Conservation (phyloP, 2,329 filamentous ascomycete genomes). For the Botrytis elliptica region DNA sequence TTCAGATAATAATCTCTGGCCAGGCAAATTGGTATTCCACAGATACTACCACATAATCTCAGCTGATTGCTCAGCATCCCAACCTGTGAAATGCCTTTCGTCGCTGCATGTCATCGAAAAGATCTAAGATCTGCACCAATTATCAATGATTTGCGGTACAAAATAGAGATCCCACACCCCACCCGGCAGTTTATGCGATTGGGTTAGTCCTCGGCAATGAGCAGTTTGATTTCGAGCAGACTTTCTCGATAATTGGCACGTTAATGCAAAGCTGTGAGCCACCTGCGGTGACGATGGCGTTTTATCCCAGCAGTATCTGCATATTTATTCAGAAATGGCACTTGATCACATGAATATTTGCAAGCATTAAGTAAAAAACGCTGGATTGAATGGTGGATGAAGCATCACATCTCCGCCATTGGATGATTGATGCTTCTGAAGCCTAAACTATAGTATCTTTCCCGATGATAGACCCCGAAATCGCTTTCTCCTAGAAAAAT, state of each 20-base stretch:
- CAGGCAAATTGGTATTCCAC: neutral
- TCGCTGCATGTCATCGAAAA: neutral
- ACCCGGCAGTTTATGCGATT: neutral
- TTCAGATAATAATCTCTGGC: slow-evolving; percentile 1
- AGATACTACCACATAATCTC: neutral
- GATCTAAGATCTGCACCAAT: neutral
- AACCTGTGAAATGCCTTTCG: neutral
- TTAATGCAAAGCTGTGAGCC: neutral
- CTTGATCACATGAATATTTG: neutral
- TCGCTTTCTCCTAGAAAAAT: neutral
- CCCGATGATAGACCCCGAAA: neutral
- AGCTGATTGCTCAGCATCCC: neutral
- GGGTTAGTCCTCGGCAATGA: neutral
- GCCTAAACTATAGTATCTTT: neutral
- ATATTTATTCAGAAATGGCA: neutral
- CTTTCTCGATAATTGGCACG: neutral
- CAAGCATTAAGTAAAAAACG: neutral
- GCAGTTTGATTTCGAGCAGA: neutral
- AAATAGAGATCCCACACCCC: neutral
- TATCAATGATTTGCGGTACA: neutral
- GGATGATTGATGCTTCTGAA: neutral
- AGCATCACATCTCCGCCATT: neutral
- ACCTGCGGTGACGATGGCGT: neutral
- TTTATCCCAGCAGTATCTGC: neutral
- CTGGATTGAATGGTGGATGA: slow-evolving; percentile 1